A percentile compares a stretch with the other conserved stretches of the same genome.
Evolutionary conservation across 1,284 basidiomycete genomes (phyloP).

Genomic region (Austroboletus niveus): DNA sequence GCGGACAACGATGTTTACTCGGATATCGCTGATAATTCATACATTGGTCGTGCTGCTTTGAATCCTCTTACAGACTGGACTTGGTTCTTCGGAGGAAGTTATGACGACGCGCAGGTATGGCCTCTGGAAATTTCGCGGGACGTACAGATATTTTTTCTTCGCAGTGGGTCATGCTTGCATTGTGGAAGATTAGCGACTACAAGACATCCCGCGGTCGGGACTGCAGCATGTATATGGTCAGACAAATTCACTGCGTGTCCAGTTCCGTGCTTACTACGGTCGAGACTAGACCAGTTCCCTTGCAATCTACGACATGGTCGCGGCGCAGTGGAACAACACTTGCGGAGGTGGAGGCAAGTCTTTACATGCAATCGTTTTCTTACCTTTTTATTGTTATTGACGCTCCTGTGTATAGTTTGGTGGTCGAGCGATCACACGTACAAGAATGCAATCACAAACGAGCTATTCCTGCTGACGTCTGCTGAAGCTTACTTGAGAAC

Average conservation of each 20-base stretch:
- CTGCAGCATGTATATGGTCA: conserved; percentile 38
- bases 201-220: conserved; percentile 37
- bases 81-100: conserved; percentile 41
- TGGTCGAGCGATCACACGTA: conserved; percentile 53
- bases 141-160: background rate
- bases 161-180: conserved; percentile 51
- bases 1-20: conserved; percentile 38
- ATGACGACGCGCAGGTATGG: conserved; percentile 49
- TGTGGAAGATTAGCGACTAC: conserved; percentile 57
- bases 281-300: conserved; percentile 39
- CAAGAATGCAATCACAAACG: conserved; percentile 59
- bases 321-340: conserved; percentile 45
- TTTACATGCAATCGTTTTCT: conserved; percentile 22
- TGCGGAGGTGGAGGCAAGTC: conserved; percentile 21
- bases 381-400: conserved; percentile 16
- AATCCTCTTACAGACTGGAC: conserved; percentile 42
- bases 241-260: conserved; percentile 1
- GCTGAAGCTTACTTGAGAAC: conserved; percentile 45
- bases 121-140: background rate
- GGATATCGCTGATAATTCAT: conserved; percentile 41
- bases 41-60: conserved; percentile 42
- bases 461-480: conserved; percentile 51
- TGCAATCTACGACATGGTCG: conserved; percentile 48
- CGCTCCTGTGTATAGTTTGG: conserved; percentile 40
- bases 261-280: conserved; percentile 2